Percentiles rank a stretch among this genome's conserved stretches.
phyloP scores from a whole-genome alignment of 2,329 filamentous ascomycete genomes.

The Fusarium compactum region DNA sequence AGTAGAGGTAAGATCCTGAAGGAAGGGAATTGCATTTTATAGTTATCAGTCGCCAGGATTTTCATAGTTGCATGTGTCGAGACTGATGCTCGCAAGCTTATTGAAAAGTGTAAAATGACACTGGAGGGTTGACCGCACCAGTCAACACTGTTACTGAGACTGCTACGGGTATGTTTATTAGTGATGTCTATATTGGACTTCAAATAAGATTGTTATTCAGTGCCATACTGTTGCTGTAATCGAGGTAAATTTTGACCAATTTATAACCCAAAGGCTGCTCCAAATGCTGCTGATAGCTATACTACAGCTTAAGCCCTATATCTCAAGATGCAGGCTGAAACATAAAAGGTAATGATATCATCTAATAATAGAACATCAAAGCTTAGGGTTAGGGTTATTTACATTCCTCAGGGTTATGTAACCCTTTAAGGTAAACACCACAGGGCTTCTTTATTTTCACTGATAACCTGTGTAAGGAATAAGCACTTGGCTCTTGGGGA shows the following conservation, averaged over 20 bases:
- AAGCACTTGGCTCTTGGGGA: no score
- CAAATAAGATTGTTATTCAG: not conserved
- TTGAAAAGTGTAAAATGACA: not conserved
- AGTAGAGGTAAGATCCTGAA: not conserved
- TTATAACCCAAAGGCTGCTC: not conserved
- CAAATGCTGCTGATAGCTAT: constrained; percentile 24
- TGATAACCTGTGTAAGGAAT: no score
- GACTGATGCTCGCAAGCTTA: not conserved
- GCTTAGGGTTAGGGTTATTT: constrained; percentile 59
- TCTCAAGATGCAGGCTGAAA: constrained; percentile 9
- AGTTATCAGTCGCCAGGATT: not conserved
- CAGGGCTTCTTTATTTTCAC: no score
- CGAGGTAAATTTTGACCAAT: not conserved
- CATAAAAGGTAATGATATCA: constrained; percentile 8
- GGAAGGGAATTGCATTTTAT: not conserved
- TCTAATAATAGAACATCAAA: constrained; percentile 58
- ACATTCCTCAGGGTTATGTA: no score
- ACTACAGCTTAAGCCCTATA: constrained; percentile 8
- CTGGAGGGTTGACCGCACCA: not conserved
- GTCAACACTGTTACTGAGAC: not conserved
- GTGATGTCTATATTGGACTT: no score
- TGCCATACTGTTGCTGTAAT: not conserved
- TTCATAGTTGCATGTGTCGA: not conserved
- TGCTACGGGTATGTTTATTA: not conserved
- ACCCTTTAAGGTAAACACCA: no score